Base-by-base conservation (phyloP, 1,284 basidiomycete genomes). In the Sporisorium graminicola region DNA sequence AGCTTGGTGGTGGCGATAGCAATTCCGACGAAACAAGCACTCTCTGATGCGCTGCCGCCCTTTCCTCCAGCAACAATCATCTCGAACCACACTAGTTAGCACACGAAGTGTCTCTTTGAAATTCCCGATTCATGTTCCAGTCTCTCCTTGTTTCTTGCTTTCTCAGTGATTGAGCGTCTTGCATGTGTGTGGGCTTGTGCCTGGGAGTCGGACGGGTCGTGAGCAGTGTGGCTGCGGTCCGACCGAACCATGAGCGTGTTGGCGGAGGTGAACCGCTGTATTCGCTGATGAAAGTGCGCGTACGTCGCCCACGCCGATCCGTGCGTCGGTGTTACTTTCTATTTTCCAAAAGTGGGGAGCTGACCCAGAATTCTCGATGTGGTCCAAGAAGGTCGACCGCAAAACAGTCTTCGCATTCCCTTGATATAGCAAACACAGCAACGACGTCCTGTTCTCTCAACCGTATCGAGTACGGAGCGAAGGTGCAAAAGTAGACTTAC, bases 21-120 rank as follows among this genome's bases (percentile, higher is more conserved):
- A 43, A 66, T 31, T 62, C 49, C 26, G 69, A 71, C 18, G 68
- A 62, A 9, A 64, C 58, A 29, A 55, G 60, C 44, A 71, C 69
- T 10, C 69, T 71, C 13, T 71, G 43, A 64, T 13, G 22, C 35
- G 33, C 26, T 0, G n/a, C 40, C 37, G 37, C 33, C 1, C 9
- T 5, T 22, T 13, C 22, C 16, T 13, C 18, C 27, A 3, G 37
- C n/a, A 3, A 6, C 24, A 58, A 12, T 20, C 47, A 13, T 16
- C n/a, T 57, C 20, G 43, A 31, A 10, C n/a, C 3, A 31, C 26
- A 12, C 29, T 44, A n/a, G n/a, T n/a, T n/a, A 12, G 29, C 16
- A 18, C 24, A 44, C 53, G 26, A 16, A 35, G 4, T 35, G 18
- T 40, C 24, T 35, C 13, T 40, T 42, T 24, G 35, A 40, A 42